Evolutionary conservation across 1,139 yeast species (phyloP).

Genomic region (Zhuliangozyma blackwelliae): DNA sequence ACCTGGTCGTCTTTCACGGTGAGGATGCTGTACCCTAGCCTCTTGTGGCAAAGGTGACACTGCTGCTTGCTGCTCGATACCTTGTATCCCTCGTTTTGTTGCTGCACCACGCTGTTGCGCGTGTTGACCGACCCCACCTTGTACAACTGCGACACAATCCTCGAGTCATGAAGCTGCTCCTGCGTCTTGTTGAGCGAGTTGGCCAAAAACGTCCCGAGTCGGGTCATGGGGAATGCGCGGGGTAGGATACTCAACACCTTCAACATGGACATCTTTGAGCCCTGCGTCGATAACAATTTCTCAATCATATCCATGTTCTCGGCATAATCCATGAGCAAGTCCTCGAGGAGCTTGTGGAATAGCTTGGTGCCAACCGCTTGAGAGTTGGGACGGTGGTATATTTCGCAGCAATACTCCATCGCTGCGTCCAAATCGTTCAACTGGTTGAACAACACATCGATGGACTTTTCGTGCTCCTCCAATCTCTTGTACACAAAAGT

Average conservation of each 20-base stretch:
- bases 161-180: constrained; percentile 21
- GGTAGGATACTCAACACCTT: constrained; percentile 53
- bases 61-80: constrained; percentile 34
- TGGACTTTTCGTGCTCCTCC: constrained; percentile 60
- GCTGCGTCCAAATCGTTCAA: constrained; percentile 57
- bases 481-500: constrained; percentile 58
- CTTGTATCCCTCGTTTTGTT: constrained; percentile 33
- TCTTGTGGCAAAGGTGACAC: constrained; percentile 59
- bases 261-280: constrained; percentile 50
- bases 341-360: constrained; percentile 36
- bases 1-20: constrained; percentile 50
- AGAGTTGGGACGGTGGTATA: constrained; percentile 37
- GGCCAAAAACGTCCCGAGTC: constrained; percentile 43
- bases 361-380: constrained; percentile 34
- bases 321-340: constrained; percentile 28
- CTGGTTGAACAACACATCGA: constrained; percentile 59
- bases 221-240: constrained; percentile 38
- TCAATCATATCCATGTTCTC: constrained; percentile 37
- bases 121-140: constrained; percentile 35
- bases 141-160: constrained; percentile 30
- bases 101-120: constrained; percentile 31
- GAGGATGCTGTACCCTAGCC: constrained; percentile 61
- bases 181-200: constrained; percentile 39
- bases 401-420: constrained; percentile 53
- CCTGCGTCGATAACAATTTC: constrained; percentile 44